Base-by-base conservation (phyloP, 768 basidiomycete genomes). In the Rhodotorula kratochvilovae region DNA sequence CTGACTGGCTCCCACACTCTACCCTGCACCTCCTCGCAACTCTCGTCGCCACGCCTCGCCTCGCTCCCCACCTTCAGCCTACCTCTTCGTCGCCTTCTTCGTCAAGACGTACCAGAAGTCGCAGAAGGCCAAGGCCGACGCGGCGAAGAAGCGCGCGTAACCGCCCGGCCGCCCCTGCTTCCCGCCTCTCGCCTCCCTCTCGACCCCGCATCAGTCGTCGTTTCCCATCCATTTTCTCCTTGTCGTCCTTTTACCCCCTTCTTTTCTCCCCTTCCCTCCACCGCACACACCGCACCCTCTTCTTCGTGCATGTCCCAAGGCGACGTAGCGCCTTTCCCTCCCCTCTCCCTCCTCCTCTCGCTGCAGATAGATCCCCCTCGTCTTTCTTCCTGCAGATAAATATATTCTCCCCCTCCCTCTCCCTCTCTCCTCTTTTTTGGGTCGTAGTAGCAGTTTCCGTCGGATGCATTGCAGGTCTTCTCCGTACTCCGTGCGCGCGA, bases 81-180 rank as follows among this genome's bases (percentile, higher is more conserved):
- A 66, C 70, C 76, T 79, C 46, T 79, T 79, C 67, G 70, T 65
- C 2, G 58, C 73, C 33, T 79, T 79, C 76, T 79, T 78, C 62
- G 29, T 76, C 63, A 71, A 73, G 64, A 62, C 64, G 19, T 79
- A 79, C 76, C 61, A 61, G 13, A 70, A 67, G 54, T 45, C 57
- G 50, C 36, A 56, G n/a, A 35, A 62, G 17, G 58, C 67, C 27
- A 35, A 55, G 29, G 65, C 31, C 33, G 31, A 57, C 29, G 57
- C 61, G 55, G 61, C 60, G 19, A 57, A 68, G 60, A 66, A 66
- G 60, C 13, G 58, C 12, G 35, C 39, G 10, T 70, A 43, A 16
- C 3, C 39, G 35, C 36, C 19, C 15, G 12, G 36, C 55, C 25
- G 33, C 31, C 13, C 25, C n/a, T 29, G 48, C 19, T 27, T 54